These are phyloP conservation scores for Leishmania mexicana DNA, from an alignment of 208 protist genomes.

Conservation along the genomic window DNA sequence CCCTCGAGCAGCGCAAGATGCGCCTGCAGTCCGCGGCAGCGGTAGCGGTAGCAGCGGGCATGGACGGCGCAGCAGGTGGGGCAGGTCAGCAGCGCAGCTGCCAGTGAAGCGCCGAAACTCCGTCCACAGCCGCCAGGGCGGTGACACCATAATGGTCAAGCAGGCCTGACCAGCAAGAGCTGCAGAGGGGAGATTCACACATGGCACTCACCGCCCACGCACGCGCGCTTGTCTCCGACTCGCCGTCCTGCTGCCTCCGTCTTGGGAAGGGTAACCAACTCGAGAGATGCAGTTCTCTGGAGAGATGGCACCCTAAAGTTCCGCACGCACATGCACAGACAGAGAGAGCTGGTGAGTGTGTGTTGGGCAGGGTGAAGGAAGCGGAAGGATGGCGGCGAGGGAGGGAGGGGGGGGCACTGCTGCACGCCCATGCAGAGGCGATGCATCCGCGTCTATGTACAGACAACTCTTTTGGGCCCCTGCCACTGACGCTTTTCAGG, in stretches of 20 bases:
- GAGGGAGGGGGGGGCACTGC: too few relatives aligned
- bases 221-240: not conserved
- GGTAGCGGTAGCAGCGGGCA: not conserved
- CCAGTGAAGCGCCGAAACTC: not conserved
- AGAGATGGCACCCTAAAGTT: not conserved
- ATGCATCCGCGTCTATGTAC: not conserved
- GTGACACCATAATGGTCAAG: not conserved
- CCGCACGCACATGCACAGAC: too few relatives aligned
- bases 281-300: not conserved
- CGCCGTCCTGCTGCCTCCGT: not conserved
- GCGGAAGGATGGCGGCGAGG: too few relatives aligned
- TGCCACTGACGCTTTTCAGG: not conserved
- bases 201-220: not conserved
- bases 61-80: not conserved
- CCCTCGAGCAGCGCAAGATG: constrained; percentile 25
- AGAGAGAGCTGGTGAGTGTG: too few relatives aligned
- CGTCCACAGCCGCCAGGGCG: not conserved
- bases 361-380: too few relatives aligned
- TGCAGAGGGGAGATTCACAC: not conserved
- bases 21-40: constrained; percentile 16
- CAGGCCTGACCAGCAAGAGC: not conserved
- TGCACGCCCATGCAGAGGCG: too few relatives aligned
- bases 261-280: not conserved
- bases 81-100: not conserved
- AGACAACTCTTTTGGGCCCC: not conserved